Percentiles rank a stretch among this genome's conserved stretches.
These are phyloP conservation scores for Acacia concinna DNA, from an alignment of 331 rosid species.

Conservation along the genomic window DNA sequence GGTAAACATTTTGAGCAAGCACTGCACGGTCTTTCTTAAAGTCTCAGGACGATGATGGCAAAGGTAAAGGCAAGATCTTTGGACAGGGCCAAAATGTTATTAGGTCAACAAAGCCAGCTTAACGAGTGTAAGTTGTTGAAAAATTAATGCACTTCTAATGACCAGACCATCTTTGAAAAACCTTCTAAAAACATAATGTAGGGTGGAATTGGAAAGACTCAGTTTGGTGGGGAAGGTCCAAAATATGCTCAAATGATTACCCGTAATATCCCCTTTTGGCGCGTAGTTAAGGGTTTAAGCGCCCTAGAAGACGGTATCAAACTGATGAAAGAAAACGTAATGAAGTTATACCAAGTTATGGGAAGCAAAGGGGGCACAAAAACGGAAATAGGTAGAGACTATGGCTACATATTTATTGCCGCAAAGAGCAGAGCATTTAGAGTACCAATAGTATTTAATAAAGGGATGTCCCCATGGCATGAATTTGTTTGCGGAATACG, in stretches of 20 bases:
- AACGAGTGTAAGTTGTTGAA: neutral
- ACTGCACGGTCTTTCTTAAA: neutral
- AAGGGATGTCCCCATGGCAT: neutral
- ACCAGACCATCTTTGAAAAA: neutral
- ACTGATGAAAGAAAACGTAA: neutral
- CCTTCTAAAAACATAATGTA: neutral
- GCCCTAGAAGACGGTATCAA: conserved; percentile 5
- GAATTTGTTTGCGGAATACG: conserved; percentile 5
- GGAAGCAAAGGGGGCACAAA: neutral
- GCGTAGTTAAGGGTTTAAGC: neutral
- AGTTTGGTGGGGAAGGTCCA: conserved; percentile 12
- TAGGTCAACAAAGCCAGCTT: neutral
- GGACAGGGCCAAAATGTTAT: conserved; percentile 1
- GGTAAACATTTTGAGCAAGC: neutral
- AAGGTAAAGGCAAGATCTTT: neutral
- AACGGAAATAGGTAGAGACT: conserved; percentile 5
- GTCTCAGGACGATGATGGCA: neutral
- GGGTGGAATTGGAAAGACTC: neutral
- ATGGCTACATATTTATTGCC: conserved; percentile 15
- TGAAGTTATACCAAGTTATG: neutral
- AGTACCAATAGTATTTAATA: neutral
- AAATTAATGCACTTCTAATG: neutral
- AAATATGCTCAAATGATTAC: neutral
- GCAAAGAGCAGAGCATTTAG: conserved; percentile 5
- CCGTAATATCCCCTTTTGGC: neutral